Evolutionary conservation across 805 yeast species (phyloP).

Genomic region (Myxozyma geophila): DNA sequence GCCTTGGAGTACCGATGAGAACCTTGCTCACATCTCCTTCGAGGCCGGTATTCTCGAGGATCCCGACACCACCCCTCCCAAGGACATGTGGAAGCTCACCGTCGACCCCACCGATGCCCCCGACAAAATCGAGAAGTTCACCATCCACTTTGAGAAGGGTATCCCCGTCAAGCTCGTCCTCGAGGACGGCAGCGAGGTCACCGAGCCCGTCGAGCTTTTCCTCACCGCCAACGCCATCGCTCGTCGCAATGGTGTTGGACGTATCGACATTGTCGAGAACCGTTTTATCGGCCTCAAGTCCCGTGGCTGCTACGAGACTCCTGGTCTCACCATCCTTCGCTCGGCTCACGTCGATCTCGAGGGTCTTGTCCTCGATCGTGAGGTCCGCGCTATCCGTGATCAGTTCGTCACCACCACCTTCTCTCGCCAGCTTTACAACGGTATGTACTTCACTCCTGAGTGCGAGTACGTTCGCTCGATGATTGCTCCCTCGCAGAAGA

Average conservation of each 20-base stretch:
- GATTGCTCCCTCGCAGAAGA: conserved; percentile 92
- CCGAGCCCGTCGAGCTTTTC: conserved; percentile 92
- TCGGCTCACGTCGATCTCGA: conserved; percentile 93
- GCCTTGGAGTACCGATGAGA: conserved; percentile 99
- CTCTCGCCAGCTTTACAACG: conserved; percentile 90
- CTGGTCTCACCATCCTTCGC: conserved; percentile 95
- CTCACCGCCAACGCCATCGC: conserved; percentile 91
- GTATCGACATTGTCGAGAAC: conserved; percentile 98
- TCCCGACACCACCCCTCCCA: conserved; percentile 98
- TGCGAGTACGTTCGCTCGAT: conserved; percentile 92
- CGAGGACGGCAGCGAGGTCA: conserved; percentile 60
- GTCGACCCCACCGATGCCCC: conserved; percentile 97
- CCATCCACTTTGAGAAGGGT: conserved; percentile 83
- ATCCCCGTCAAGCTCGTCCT: conserved; percentile 80
- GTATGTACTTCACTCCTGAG: conserved; percentile 98
- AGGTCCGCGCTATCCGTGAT: conserved; percentile 96
- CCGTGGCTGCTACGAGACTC: conserved; percentile 99
- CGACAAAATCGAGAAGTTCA: conserved; percentile 84
- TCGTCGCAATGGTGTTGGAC: conserved; percentile 99
- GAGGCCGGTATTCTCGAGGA: conserved; percentile 99
- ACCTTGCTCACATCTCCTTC: conserved; percentile 97
- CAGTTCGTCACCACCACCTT: conserved; percentile 91
- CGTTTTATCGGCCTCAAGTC: conserved; percentile 98
- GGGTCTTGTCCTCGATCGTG: conserved; percentile 96
- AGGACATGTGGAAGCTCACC: conserved; percentile 99